A percentile compares a stretch with the other conserved stretches of the same genome.
phyloP scores from a whole-genome alignment of 768 basidiomycete genomes.

The Termitomyces sp. region DNA sequence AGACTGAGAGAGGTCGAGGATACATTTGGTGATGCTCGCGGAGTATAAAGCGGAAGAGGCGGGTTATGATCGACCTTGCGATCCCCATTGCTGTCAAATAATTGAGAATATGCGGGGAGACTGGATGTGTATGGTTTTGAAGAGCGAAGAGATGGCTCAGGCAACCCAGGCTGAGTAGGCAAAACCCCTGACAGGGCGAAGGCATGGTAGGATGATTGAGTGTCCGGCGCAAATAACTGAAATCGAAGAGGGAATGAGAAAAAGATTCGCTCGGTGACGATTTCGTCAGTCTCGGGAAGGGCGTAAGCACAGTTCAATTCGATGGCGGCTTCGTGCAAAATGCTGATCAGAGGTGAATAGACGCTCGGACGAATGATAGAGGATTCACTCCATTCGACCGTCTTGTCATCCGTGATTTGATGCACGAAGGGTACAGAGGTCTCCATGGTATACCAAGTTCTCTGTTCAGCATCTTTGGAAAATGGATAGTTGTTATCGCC shows the following conservation, averaged over 20 bases:
- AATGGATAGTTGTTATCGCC: conserved; percentile 51
- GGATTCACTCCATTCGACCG: conserved; percentile 36
- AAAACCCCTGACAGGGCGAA: conserved; percentile 12
- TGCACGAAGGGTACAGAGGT: conserved; percentile 47
- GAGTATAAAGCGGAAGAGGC: conserved; percentile 67
- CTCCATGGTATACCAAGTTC: conserved; percentile 60
- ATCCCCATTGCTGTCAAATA: conserved; percentile 74
- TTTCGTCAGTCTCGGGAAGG: conserved; percentile 31
- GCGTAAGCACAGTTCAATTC: conserved; percentile 58
- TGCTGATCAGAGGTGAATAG: conserved; percentile 52
- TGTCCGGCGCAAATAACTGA: conserved; percentile 37
- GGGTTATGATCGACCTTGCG: conserved; percentile 61
- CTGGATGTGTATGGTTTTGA: conserved; percentile 21
- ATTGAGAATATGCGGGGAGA: conserved; percentile 76
- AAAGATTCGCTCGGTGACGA: conserved; percentile 30
- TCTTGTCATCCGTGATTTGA: conserved; percentile 22
- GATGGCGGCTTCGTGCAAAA: conserved; percentile 52
- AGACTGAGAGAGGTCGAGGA: conserved; percentile 9
- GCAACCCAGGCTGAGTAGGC: conserved; percentile 3
- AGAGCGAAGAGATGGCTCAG: conserved; percentile 14
- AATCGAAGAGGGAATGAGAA: conserved; percentile 53
- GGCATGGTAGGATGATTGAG: conserved; percentile 15
- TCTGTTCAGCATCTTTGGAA: conserved; percentile 32
- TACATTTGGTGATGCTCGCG: conserved; percentile 18
- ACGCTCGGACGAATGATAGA: conserved; percentile 42